Base-by-base conservation (phyloP, 352 stramenopile species). In the Phytophthora pseudosyringae region DNA sequence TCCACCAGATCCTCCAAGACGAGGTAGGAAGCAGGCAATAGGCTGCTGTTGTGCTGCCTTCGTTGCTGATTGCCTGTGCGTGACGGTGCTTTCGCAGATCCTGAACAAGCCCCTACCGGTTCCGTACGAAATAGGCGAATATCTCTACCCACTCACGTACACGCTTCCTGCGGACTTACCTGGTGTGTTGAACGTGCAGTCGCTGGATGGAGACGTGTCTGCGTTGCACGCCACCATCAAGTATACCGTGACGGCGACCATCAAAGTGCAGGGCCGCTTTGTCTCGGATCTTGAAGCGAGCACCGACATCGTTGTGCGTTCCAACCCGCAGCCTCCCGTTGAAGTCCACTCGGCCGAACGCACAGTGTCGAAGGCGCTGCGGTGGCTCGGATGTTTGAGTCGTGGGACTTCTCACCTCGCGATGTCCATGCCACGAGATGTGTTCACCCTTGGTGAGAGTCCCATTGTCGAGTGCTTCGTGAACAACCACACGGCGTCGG, bases 191-290 rank as follows among this genome's bases (percentile, higher is more conserved):
- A 78, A 91, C 46, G 81, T 79, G 13, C 75, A 88, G 38, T 71
- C 71, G 18, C 61, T 90, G 40, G 72, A 85, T 44, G 77, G 75
- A 36, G 77, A 81, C 10, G 63, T 81, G 41, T 67, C 79, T 50
- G 73, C 71, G 31, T 68, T 91, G 11, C 79, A 91, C 33, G 80
- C 81, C 3, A 90, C 77, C 12, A 93, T 93, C 65, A 88, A 90
- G 54, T 93, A 93, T 66, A 88, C 77, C 4, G 59, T 93, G 25
- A 89, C 83, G 38, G 81, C 81, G 26, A 76, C 75, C 5, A 78
- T 93, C 51, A 85, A 87, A 60, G 77, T 93, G 39, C 70, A 90
- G 35, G 80, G 80, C 33, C 71, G 80, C 44, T 91, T 93, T 58
- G 71, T 89, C 55, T 88, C 81, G 32, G 79, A 93, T 60, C 66